Conservation (phyloP, 2,329 filamentous ascomycete species). For the Cladophialophora bantiana region DNA sequence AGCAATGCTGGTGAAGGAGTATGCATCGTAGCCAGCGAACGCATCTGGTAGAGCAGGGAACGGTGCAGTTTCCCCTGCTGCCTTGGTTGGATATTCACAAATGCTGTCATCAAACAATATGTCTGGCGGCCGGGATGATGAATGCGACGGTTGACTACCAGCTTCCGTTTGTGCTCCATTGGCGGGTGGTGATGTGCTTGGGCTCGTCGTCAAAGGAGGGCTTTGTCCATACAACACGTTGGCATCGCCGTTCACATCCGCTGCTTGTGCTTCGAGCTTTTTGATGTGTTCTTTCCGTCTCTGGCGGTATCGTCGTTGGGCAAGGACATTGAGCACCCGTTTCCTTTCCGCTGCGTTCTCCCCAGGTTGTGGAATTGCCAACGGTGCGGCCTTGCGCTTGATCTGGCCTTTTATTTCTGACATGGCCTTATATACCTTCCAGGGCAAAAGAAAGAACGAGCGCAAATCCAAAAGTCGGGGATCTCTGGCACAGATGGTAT, state of each 20-base stretch:
- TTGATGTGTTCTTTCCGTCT: conserved; percentile 43
- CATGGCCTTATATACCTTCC: neutral
- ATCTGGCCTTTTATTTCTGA: conserved; percentile 8
- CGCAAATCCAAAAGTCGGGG: neutral
- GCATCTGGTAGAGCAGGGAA: conserved; percentile 3
- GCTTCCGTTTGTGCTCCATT: neutral
- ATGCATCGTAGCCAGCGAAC: neutral
- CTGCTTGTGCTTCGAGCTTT: conserved; percentile 40
- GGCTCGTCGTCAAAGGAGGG: neutral
- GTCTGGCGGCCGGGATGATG: neutral
- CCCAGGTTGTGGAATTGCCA: conserved; percentile 58
- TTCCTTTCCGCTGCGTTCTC: conserved; percentile 62
- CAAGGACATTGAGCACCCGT: conserved; percentile 61
- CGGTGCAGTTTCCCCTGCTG: neutral
- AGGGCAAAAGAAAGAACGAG: neutral
- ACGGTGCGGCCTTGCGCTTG: conserved; percentile 38
- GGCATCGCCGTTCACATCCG: conserved; percentile 9
- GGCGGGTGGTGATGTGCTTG: neutral
- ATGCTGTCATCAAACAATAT: neutral
- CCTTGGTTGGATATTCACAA: neutral
- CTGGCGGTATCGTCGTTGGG: conserved; percentile 60
- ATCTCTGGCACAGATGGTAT: neutral
- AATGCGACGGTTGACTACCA: neutral
- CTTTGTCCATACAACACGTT: neutral
- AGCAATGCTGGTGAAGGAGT: neutral